Evolutionary conservation across 805 yeast genomes (phyloP).

Genomic region (Suhomyces vadensis): DNA sequence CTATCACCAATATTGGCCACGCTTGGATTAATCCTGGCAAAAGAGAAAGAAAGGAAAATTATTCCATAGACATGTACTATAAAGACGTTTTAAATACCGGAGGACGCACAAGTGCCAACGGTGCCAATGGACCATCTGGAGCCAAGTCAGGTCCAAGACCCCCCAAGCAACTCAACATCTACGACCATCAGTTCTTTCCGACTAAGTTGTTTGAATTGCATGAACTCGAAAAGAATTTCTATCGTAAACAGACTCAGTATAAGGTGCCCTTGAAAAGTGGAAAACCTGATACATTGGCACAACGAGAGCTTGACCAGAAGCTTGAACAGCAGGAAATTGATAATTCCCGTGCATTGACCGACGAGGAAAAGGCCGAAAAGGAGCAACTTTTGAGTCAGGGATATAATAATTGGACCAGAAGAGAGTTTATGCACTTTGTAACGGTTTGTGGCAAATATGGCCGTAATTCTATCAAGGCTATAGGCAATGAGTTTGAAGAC

Average conservation of each 20-base stretch:
- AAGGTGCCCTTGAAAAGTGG: slow-evolving; percentile 65
- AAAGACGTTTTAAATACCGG: slow-evolving; percentile 78
- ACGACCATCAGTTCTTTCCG: slow-evolving; percentile 91
- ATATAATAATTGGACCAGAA: slow-evolving; percentile 77
- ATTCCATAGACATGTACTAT: slow-evolving; percentile 84
- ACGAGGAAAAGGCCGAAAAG: slow-evolving; percentile 71
- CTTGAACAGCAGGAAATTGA: slow-evolving; percentile 72
- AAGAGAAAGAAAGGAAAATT: slow-evolving; percentile 80
- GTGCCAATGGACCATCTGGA: slow-evolving; percentile 25
- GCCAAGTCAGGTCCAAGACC: slow-evolving; percentile 68
- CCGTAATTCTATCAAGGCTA: slow-evolving; percentile 65
- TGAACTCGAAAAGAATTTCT: slow-evolving; percentile 79
- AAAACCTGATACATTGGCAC: slow-evolving; percentile 33
- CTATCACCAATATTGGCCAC: slow-evolving; percentile 50
- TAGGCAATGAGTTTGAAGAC: slow-evolving; percentile 78
- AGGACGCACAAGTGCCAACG: slow-evolving; percentile 38
- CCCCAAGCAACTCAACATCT: slow-evolving; percentile 78
- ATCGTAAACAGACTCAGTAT: slow-evolving; percentile 65
- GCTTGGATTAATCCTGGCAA: slow-evolving; percentile 86
- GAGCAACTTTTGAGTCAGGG: slow-evolving; percentile 63
- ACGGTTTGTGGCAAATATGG: slow-evolving; percentile 77
- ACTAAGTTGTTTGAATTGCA: slow-evolving; percentile 71
- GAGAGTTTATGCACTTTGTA: slow-evolving; percentile 84
- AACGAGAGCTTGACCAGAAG: slow-evolving; percentile 45
- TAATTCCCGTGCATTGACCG: slow-evolving; percentile 77